Evolutionary conservation across 805 yeast species (phyloP).

Genomic region (Kuraishia ogatae): DNA sequence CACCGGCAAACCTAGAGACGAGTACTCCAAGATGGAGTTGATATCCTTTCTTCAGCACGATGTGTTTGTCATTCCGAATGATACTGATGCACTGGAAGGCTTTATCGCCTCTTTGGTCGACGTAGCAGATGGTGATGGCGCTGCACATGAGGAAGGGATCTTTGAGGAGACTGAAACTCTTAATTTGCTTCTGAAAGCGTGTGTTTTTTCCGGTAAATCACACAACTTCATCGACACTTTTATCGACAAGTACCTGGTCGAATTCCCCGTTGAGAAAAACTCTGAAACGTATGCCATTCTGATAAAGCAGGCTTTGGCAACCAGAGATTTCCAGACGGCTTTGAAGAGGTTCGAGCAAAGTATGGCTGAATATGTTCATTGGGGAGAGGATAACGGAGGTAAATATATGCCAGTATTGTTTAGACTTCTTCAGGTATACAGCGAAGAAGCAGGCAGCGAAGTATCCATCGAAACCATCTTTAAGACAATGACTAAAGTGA

Average conservation of each 20-base stretch:
- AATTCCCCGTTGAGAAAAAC: constrained; percentile 23
- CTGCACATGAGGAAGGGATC: not conserved
- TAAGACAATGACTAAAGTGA: constrained; percentile 10
- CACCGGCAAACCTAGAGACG: not conserved
- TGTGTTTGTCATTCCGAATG: constrained; percentile 13
- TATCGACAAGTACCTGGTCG: constrained; percentile 19
- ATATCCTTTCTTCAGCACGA: constrained; percentile 15
- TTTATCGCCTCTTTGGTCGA: constrained; percentile 10
- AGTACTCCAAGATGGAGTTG: constrained; percentile 14
- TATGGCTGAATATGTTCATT: constrained; percentile 29
- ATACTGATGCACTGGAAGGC: constrained; percentile 23
- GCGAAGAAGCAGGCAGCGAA: constrained; percentile 7
- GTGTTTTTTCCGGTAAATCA: constrained; percentile 19
- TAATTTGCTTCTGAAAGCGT: constrained; percentile 16
- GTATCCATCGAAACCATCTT: not conserved
- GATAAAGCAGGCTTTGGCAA: constrained; percentile 22
- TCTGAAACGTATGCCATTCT: constrained; percentile 26
- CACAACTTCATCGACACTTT: constrained; percentile 15
- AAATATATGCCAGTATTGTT: constrained; percentile 18
- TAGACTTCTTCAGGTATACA: constrained; percentile 13
- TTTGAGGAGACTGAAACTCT: constrained; percentile 13
- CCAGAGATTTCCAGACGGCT: constrained; percentile 24
- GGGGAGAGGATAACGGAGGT: constrained; percentile 29
- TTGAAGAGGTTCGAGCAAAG: constrained; percentile 25
- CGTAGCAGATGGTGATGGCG: not conserved